Base-by-base conservation (phyloP, 495 filamentous ascomycete genomes). In the Xylaria scruposa region DNA sequence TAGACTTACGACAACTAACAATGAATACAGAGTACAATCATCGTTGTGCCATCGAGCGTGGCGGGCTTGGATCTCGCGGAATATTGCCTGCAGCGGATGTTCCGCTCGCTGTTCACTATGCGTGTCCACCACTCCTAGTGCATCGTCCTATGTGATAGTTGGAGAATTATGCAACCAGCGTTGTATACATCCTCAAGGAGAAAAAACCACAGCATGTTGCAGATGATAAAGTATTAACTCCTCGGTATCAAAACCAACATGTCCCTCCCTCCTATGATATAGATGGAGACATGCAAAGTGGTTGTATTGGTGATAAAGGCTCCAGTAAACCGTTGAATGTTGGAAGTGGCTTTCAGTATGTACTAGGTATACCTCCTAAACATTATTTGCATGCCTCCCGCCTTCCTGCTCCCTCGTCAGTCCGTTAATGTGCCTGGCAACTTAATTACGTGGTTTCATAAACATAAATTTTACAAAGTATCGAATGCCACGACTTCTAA, bases 41-140 rank as follows among this genome's bases (percentile, higher is more conserved):
- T 38, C 21, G 58, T 17, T 38, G 33, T 19, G 31, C 19, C 19
- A 33, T 60, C 33, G 33, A 65, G 3, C 12, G 26, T n/a, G 19
- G 24, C 15, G 13, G 21, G 7, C 62, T 65, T 65, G 42, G 19
- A 61, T 62, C 60, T 70, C 54, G 56, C 54, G 21, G 31, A 63
- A 8, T 67, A 56, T 56, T 67, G 29, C 63, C 46, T 3, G 3
- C 49, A 17, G 65, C 65, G 65, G 65, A 1, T 56, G 33, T 67
- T 67, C 65, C 65, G 65, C 65, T 2, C 31, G 42, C 26, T 38
- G 3, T 24, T 24, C 46, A n/a, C 19, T 53, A 24, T 53, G 53
- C 4, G 3, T 44, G 38, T 46, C 1, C 31, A 13, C 31, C 12
- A 67, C 36, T 21, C 26, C 8, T 8, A 21, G 12, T 21, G 17